phyloP scores from a whole-genome alignment of 1,284 basidiomycete genomes.

The Pseudozyma hubeiensis region DNA sequence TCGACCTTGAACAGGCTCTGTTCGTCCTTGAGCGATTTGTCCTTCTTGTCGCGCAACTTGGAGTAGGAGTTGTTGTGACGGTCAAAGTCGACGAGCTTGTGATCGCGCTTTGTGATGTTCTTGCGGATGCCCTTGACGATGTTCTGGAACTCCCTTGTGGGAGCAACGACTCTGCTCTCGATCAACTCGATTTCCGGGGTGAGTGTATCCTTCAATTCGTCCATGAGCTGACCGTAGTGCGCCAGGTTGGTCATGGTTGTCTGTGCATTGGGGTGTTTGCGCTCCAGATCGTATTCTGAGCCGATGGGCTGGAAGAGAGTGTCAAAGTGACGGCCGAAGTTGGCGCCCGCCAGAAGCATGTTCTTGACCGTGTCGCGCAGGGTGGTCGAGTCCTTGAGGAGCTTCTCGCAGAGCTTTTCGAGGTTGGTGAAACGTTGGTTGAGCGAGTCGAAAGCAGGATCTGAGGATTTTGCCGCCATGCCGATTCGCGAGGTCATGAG shows the following conservation, averaged over 20 bases:
- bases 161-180: slow-evolving; percentile 84
- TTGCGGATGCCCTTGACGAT: slow-evolving; percentile 91
- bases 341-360: slow-evolving; percentile 82
- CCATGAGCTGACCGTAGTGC: slow-evolving; percentile 79
- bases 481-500: slow-evolving; percentile 66
- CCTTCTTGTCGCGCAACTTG: slow-evolving; percentile 95
- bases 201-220: slow-evolving; percentile 82
- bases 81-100: slow-evolving; percentile 97
- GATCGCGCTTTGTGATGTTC: slow-evolving; percentile 93
- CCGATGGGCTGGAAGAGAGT: slow-evolving; percentile 72
- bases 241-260: slow-evolving; percentile 84
- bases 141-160: slow-evolving; percentile 87
- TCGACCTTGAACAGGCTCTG: slow-evolving; percentile 78
- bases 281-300: slow-evolving; percentile 82
- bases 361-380: slow-evolving; percentile 77
- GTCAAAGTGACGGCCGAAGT: slow-evolving; percentile 81
- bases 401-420: slow-evolving; percentile 85
- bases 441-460: slow-evolving; percentile 65
- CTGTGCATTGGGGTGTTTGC: slow-evolving; percentile 81
- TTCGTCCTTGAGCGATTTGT: slow-evolving; percentile 68
- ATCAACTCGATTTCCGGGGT: slow-evolving; percentile 95
- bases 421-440: slow-evolving; percentile 77
- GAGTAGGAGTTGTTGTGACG: slow-evolving; percentile 94
- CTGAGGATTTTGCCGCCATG: slow-evolving; percentile 62
- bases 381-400: slow-evolving; percentile 88